These are phyloP conservation scores for Zygosaccharomyces siamensis DNA, from an alignment of 805 yeast genomes.

Conservation along the genomic window DNA sequence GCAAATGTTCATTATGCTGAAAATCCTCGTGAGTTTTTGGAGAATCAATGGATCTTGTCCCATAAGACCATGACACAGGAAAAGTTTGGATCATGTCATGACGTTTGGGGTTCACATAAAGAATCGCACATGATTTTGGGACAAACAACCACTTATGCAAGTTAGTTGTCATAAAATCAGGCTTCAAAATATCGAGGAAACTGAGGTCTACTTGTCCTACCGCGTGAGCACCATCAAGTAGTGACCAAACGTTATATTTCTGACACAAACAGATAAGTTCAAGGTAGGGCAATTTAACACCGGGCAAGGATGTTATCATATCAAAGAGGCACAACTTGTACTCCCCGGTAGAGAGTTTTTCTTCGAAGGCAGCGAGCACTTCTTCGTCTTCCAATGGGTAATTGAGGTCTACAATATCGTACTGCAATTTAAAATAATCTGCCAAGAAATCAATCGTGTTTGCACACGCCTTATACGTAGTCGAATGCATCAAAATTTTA, in stretches of 20 bases:
- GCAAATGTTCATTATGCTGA: constrained; percentile 19
- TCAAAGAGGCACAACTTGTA: constrained; percentile 49
- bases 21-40: constrained; percentile 11
- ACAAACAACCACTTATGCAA: constrained; percentile 65
- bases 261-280: constrained; percentile 43
- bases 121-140: constrained; percentile 54
- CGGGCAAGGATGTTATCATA: constrained; percentile 61
- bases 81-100: constrained; percentile 49
- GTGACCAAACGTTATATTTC: constrained; percentile 44
- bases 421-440: constrained; percentile 33
- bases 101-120: constrained; percentile 51
- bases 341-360: constrained; percentile 24
- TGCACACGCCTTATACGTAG: constrained; percentile 51
- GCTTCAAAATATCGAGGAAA: constrained; percentile 38
- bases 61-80: constrained; percentile 48
- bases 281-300: constrained; percentile 52
- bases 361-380: constrained; percentile 35
- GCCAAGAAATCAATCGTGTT: constrained; percentile 45
- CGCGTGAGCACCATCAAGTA: constrained; percentile 72
- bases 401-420: constrained; percentile 37
- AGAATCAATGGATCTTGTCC: neutral
- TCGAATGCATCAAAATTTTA: constrained; percentile 43
- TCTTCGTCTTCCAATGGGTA: constrained; percentile 45
- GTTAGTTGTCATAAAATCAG: constrained; percentile 60
- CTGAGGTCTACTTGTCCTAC: constrained; percentile 50